These are phyloP conservation scores for Emergomyces pasteurianus DNA, from an alignment of 2,329 filamentous ascomycete species.

Conservation along the genomic window DNA sequence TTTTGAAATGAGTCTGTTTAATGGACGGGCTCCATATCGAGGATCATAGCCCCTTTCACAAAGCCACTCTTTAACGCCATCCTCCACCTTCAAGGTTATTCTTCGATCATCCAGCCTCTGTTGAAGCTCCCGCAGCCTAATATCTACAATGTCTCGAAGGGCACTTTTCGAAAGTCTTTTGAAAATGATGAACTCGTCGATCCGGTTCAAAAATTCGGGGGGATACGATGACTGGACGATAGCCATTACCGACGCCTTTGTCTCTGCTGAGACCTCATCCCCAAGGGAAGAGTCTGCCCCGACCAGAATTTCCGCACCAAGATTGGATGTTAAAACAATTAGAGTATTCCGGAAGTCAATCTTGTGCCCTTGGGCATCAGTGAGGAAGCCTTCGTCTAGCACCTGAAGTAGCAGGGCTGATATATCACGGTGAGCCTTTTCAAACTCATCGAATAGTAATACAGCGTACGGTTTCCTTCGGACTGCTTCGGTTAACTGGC, in stretches of 20 bases:
- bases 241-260: constrained; percentile 76
- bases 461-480: constrained; percentile 92
- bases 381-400: constrained; percentile 90
- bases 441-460: constrained; percentile 90
- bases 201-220: constrained; percentile 91
- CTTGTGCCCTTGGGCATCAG: constrained; percentile 89
- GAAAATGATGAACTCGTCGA: constrained; percentile 96
- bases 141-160: constrained; percentile 85
- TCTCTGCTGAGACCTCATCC: constrained; percentile 58
- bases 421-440: constrained; percentile 94
- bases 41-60: constrained; percentile 85
- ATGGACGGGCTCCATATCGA: constrained; percentile 75
- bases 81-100: constrained; percentile 60
- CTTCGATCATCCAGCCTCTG: constrained; percentile 70
- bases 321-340: constrained; percentile 90
- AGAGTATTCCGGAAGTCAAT: constrained; percentile 95
- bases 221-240: constrained; percentile 64
- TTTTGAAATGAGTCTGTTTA: constrained; percentile 82
- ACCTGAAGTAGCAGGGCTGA: constrained; percentile 86
- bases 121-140: constrained; percentile 76
- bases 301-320: constrained; percentile 84
- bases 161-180: constrained; percentile 68
- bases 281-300: constrained; percentile 55
- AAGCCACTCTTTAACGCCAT: constrained; percentile 71
- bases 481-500: constrained; percentile 90